A percentile compares a stretch with the other conserved stretches of the same genome.
These are phyloP conservation scores for Zasmidium angulare DNA, from an alignment of 2,329 filamentous ascomycete genomes.

Conservation along the genomic window DNA sequence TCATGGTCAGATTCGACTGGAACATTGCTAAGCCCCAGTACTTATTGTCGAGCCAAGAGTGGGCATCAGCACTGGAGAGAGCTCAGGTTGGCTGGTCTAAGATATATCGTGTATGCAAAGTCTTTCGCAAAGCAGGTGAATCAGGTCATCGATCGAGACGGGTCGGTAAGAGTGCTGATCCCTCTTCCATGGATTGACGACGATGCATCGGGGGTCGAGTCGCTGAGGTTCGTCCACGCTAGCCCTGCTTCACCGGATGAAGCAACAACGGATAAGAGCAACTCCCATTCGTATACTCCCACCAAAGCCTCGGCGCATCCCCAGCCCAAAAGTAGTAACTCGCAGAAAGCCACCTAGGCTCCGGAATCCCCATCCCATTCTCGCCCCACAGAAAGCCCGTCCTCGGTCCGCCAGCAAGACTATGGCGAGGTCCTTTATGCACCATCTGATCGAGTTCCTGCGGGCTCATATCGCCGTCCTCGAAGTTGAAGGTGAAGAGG, in stretches of 20 bases:
- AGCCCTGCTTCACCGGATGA: slow-evolving; percentile 9
- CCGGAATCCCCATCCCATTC: slow-evolving; percentile 1
- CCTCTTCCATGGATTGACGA: too few species aligned
- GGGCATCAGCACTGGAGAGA: too few species aligned
- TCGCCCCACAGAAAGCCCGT: slow-evolving; percentile 8
- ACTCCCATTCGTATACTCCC: slow-evolving; percentile 5
- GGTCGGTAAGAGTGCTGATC: too few species aligned
- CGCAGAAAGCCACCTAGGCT: slow-evolving; percentile 3
- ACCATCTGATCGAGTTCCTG: slow-evolving; percentile 47
- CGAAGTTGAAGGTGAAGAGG: slow-evolving; percentile 72
- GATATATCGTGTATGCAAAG: too few species aligned
- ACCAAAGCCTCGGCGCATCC: slow-evolving; percentile 4
- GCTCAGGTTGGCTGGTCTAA: too few species aligned
- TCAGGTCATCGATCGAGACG: too few species aligned
- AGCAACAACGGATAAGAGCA: slow-evolving; percentile 5
- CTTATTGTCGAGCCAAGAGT: too few species aligned
- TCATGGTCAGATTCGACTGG: too few species aligned
- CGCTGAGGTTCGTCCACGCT: too few species aligned
- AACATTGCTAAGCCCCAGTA: too few species aligned
- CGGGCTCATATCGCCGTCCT: slow-evolving; percentile 45
- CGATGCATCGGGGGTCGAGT: too few species aligned
- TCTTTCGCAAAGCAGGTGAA: too few species aligned
- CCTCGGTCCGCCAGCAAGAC: slow-evolving; percentile 1
- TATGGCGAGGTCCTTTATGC: slow-evolving; percentile 7
- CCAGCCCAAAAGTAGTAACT: slow-evolving; percentile 14